A percentile compares a stretch with the other conserved stretches of the same genome.
Evolutionary conservation across 306 rosid genomes (phyloP).

Genomic region (Sphenostylis stenocarpa): DNA sequence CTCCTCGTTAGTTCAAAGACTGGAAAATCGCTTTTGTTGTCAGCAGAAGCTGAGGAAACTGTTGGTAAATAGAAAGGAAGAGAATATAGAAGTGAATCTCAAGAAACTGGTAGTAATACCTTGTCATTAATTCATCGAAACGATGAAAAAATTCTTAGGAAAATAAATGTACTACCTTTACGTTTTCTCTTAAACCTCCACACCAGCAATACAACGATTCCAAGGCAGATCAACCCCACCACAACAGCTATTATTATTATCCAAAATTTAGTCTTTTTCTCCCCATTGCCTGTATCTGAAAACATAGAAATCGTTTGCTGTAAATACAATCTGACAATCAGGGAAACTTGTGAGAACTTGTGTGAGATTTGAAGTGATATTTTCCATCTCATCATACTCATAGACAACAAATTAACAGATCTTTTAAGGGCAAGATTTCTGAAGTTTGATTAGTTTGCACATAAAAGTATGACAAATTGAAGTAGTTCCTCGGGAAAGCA

Average conservation of each 20-base stretch:
- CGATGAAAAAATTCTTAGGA: neutral
- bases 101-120: neutral
- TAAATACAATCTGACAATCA: conserved; percentile 10
- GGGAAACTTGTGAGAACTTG: conserved; percentile 1
- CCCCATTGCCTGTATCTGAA: conserved; percentile 37
- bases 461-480: neutral
- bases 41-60: conserved; percentile 33
- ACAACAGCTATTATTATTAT: conserved; percentile 36
- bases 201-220: conserved; percentile 36
- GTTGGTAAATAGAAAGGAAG: conserved; percentile 30
- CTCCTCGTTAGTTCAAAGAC: conserved; percentile 37
- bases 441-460: neutral
- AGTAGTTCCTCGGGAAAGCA: neutral
- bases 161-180: conserved; percentile 45
- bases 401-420: neutral
- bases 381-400: neutral
- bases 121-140: neutral
- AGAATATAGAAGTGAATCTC: neutral
- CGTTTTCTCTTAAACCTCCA: conserved; percentile 56
- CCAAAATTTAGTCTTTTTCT: conserved; percentile 35
- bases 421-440: neutral
- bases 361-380: neutral
- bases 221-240: conserved; percentile 42
- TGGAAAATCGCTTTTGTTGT: conserved; percentile 28
- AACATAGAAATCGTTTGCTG: conserved; percentile 22